phyloP scores from a whole-genome alignment of 257 asterid genomes.

The Striga asiatica region DNA sequence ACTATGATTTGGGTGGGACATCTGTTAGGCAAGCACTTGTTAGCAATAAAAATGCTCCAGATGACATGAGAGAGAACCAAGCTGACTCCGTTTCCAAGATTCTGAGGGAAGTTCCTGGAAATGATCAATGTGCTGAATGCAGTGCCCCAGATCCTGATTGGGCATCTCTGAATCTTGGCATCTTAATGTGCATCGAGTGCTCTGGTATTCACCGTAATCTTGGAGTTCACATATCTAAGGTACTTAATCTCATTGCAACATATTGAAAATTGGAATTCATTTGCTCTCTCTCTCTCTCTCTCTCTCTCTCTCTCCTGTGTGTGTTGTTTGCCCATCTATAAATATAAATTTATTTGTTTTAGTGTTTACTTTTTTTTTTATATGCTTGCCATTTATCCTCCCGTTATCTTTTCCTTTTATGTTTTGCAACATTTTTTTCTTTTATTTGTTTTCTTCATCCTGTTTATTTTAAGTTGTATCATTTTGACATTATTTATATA shows the following conservation, averaged over 20 bases:
- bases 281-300: neutral
- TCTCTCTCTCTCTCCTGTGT: neutral
- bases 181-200: constrained; percentile 93
- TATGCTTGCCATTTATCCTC: no score
- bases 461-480: no score
- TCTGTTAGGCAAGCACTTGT: constrained; percentile 30
- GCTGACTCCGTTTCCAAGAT: constrained; percentile 59
- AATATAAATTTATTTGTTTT: no score
- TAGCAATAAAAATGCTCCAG: constrained; percentile 30
- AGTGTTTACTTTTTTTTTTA: no score
- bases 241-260: constrained; percentile 11
- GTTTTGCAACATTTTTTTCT: neutral
- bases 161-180: constrained; percentile 96
- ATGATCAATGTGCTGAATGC: constrained; percentile 87
- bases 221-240: constrained; percentile 98
- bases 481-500: no score
- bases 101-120: constrained; percentile 76
- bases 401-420: neutral
- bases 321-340: no score
- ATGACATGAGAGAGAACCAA: constrained; percentile 32
- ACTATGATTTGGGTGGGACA: constrained; percentile 25
- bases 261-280: no score
- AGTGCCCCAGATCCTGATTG: constrained; percentile 81
- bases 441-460: no score
- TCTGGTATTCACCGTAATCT: constrained; percentile 98